Base-by-base conservation (phyloP, 129 eudicot species). In the sunflower (Helianthus annuus) region DNA sequence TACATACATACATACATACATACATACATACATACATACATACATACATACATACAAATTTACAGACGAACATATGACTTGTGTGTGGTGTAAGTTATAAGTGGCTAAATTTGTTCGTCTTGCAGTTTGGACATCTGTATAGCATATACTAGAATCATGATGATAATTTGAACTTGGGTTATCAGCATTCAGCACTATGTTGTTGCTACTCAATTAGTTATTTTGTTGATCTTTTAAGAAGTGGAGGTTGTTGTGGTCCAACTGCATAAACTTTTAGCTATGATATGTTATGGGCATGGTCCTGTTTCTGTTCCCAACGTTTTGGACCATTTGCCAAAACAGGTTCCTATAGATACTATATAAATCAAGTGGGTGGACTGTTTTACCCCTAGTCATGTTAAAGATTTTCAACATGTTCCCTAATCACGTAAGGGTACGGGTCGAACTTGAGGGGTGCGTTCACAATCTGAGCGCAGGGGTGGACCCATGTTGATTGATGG, bases 171-270 rank as follows among this genome's bases (percentile, higher is more conserved):
- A 46, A 59, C 32, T 64, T 52, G 42, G 53, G 14, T 38, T 74
- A 51, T 55, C 22, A 64, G 73, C 79, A 66, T 58, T 55, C 22
- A 64, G 73, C 79, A 66, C 66, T 65, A 53, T 54, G 58, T 29
- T 2, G 72, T 48, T 74, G 78, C 12, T 74, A 52, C 45, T n/a
- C 44, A 52, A 64, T 22, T 40, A 27, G 42, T 42, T 66, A 9
- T 22, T 64, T 11, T 17, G 8, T 53, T 75, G 72, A 36, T 65
- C 48, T 54, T 74, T n/a, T n/a, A 54, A 29, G 40, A 29, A 75
- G 72, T 76, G 74, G 67, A 64, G 72, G n/a, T 74, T 8, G 78
- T 57, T 32, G 74, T 76, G 62, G 74, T 76, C 74, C 74, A 44
- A 46, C 16, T 38, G 4, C 55, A 12, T 27, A 42, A 66, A 57